Evolutionary conservation across 768 basidiomycete species (phyloP), one percentile per base, ranked within the genome.

Genomic region (Naganishia vishniacii): DNA sequence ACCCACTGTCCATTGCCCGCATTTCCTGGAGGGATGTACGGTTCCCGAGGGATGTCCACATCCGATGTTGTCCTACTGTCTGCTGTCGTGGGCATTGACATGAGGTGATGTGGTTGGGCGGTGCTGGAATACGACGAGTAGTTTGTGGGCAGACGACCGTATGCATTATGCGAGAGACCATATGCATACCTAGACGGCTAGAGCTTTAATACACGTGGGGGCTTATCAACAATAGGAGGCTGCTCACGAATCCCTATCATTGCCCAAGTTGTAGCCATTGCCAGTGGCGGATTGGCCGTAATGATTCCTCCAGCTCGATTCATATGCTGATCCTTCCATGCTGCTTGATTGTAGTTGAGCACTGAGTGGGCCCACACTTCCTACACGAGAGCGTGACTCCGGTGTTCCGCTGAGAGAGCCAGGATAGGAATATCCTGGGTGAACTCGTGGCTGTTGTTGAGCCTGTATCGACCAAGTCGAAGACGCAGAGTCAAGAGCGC

Each of bases 301-400:
- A 31, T 56, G 53, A 41, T 41, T 56, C 37, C 53, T 37, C 53
- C 53, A 56, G 53, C 53, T 56, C 16, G 53, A 56, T 40, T 56
- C 53, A 26, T 56, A 56, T 26, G 53, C 31, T n/a, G 53, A 56
- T 3, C 53, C 53, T 23, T 56, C 53, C 53, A 56, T 56, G 23
- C 32, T 56, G 20, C 25, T 34, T 6, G 53, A 25, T 18, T 56
- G 34, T 23, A 37, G 32, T 7, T 40, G 34, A 56, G 53, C 53
- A 18, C n/a, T 34, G 53, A 31, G 32, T 6, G 53, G 53, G 37
- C 34, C 53, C 11, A 40, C 53, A 26, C 53, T 56, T 41, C 53
- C 53, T 56, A 37, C 32, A 20, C 53, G n/a, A 37, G 53, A 56
- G 13, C 31, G 37, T 9, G 53, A 56, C 25, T 56, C 53, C 20